Evolutionary conservation across 2,329 filamentous ascomycete genomes (phyloP), one percentile per base, ranked within the genome.

Genomic region (Aspergillus ibericus): DNA sequence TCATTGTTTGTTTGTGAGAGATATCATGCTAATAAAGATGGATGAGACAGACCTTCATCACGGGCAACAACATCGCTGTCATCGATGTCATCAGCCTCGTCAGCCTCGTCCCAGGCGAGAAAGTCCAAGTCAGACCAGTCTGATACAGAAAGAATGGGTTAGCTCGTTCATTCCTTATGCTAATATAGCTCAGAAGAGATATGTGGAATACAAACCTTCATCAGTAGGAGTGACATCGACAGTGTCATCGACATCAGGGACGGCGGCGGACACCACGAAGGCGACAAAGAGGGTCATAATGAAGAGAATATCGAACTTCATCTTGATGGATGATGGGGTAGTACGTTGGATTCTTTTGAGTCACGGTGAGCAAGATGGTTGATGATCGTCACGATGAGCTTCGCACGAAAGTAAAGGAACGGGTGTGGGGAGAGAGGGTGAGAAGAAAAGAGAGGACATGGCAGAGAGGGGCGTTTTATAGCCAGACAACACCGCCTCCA

Each of bases 301-400:
- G 25, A 22, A 53, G 36, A 53, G 27, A 15, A 42, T 27, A 12
- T 44, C 16, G 38, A 53, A n/a, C 51, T 53, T 42, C 51, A 53
- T 53, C 36, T 29, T 53, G 51, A 22, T 12, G 32, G 29, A 16
- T 9, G 6, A 44, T 20, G 18, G 7, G 22, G 36, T 5, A 44
- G 8, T 12, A 10, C 5, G 25, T 34, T 2, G n/a, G 29, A 3
- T 22, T 44, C 5, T 13, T 53, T 27, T 22, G 34, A 12, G 8
- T 51, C 13, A 10, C 6, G 8, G 12, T 25, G 7, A 22, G 6
- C 15, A 13, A 29, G 8, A 42, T 8, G 3, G 15, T 10, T 29
- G n/a, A 15, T 42, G 12, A 22, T 18, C 4, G 35, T n/a, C 42
- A 18, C 13, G n/a, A 10, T 36, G 48, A n/a, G 16, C 10, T 3